Conservation (phyloP, 2,329 filamentous ascomycete genomes). For the Sordariomycetes sp. region DNA sequence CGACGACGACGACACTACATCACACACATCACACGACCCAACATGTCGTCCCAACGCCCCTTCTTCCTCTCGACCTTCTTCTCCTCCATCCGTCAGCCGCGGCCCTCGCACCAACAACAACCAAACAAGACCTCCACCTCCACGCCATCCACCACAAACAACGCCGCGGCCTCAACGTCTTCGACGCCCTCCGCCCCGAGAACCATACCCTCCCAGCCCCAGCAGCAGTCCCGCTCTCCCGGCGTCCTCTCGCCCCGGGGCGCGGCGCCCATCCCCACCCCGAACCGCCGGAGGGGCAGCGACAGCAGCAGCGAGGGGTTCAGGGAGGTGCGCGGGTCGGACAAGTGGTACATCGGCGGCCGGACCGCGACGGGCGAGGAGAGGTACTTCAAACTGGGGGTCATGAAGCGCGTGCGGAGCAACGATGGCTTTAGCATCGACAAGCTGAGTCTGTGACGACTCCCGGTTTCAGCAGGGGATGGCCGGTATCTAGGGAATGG, state of each 20-base stretch:
- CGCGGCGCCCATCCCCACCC: conserved; percentile 28
- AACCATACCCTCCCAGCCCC: conserved; percentile 4
- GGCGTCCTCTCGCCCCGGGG: conserved; percentile 14
- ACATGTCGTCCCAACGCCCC: conserved; percentile 41
- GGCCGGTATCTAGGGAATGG: not conserved
- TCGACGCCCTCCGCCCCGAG: conserved; percentile 1
- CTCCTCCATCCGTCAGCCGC: conserved; percentile 41
- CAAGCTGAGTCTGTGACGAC: conserved; percentile 56
- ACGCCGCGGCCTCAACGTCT: conserved; percentile 7
- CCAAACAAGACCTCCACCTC: conserved; percentile 25
- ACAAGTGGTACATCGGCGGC: conserved; percentile 77
- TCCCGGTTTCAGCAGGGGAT: not conserved
- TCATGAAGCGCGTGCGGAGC: conserved; percentile 62
- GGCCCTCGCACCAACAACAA: conserved; percentile 14
- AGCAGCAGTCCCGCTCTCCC: conserved; percentile 3
- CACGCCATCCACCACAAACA: conserved; percentile 10
- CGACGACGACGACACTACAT: not conserved
- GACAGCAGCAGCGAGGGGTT: conserved; percentile 70
- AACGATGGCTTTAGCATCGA: conserved; percentile 67
- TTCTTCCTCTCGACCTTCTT: conserved; percentile 48
- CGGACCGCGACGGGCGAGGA: conserved; percentile 69
- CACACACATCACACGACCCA: not conserved
- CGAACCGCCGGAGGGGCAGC: conserved; percentile 48
- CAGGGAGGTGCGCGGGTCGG: conserved; percentile 57
- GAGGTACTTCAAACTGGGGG: conserved; percentile 70